phyloP scores from a whole-genome alignment of 2,329 filamentous ascomycete genomes.

The Pseudogymnoascus sp. region DNA sequence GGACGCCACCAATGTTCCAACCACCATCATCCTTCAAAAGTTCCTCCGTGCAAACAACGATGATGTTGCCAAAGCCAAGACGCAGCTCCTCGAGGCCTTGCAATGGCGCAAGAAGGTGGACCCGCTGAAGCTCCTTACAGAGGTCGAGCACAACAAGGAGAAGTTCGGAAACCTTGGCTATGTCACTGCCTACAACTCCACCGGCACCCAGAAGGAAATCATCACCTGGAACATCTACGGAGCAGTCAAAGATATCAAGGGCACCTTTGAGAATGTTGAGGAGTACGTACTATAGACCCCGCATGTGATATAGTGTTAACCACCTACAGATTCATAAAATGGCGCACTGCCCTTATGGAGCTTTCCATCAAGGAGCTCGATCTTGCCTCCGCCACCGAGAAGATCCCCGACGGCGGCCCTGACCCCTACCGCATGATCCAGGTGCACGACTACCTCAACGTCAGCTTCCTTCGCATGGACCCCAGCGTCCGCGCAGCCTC shows the following conservation, averaged over 20 bases:
- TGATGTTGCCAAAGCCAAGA: constrained; percentile 63
- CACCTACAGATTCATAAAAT: constrained; percentile 66
- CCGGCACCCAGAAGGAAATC: constrained; percentile 48
- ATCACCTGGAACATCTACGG: constrained; percentile 95
- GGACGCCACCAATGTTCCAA: constrained; percentile 53
- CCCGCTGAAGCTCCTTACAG: constrained; percentile 57
- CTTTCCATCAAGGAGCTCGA: constrained; percentile 67
- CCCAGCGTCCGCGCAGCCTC: constrained; percentile 67
- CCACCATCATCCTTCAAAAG: constrained; percentile 81
- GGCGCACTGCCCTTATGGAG: constrained; percentile 89
- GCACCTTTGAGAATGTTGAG: constrained; percentile 72
- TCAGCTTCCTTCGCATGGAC: constrained; percentile 80
- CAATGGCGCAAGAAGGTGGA: constrained; percentile 75
- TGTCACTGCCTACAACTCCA: constrained; percentile 60
- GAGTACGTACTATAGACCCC: constrained; percentile 50
- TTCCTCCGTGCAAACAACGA: constrained; percentile 85
- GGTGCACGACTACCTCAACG: constrained; percentile 84
- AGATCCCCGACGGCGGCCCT: constrained; percentile 60
- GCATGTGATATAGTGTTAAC: neutral
- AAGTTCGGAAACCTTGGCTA: constrained; percentile 78
- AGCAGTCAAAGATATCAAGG: constrained; percentile 69
- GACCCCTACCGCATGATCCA: constrained; percentile 90
- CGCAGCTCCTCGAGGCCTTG: constrained; percentile 71
- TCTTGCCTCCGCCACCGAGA: constrained; percentile 58
- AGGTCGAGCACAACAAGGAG: constrained; percentile 51